These are phyloP conservation scores for Solanum commersonii DNA, from an alignment of 257 asterid genomes.

Conservation along the genomic window DNA sequence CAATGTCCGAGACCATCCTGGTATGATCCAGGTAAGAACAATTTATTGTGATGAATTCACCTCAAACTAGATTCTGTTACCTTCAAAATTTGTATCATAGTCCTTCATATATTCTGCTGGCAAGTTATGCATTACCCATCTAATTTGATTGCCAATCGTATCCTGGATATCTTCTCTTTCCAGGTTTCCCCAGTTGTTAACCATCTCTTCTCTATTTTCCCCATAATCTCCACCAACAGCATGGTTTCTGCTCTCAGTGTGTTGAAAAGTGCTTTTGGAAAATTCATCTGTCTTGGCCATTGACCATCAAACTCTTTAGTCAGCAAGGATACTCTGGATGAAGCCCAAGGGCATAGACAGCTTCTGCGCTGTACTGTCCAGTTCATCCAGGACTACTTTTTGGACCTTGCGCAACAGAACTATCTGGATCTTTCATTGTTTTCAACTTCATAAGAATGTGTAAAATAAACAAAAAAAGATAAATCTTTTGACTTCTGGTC, in stretches of 20 bases:
- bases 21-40: slow-evolving; percentile 83
- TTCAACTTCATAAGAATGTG: neutral
- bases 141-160: neutral
- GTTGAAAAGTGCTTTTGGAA: neutral
- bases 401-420: neutral
- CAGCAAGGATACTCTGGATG: neutral
- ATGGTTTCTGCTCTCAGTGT: neutral
- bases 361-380: neutral
- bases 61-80: neutral
- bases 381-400: neutral
- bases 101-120: neutral
- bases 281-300: neutral
- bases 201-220: neutral
- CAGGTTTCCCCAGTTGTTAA: neutral
- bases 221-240: neutral
- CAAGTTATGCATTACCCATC: neutral
- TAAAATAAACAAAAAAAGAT: neutral
- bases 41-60: neutral
- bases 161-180: neutral
- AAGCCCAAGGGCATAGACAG: neutral
- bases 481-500: neutral
- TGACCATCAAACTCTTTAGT: neutral
- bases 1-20: slow-evolving; percentile 88
- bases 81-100: neutral
- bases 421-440: neutral